Base-by-base conservation (phyloP, 139 green algal species). In the Chlorella sp. region DNA sequence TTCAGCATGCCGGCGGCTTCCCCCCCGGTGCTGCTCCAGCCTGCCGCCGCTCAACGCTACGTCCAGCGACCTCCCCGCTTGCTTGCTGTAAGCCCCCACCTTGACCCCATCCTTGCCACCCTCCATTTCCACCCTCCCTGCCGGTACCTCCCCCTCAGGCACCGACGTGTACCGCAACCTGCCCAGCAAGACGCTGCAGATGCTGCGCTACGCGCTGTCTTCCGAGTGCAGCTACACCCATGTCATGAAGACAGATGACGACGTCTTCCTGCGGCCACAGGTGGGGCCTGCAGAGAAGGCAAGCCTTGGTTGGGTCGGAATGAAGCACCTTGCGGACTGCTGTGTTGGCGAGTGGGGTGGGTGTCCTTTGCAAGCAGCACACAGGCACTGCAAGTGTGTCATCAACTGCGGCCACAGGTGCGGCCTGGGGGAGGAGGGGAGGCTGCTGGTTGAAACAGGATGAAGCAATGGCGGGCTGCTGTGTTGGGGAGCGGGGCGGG, bases 221-320 rank as follows among this genome's bases (percentile, higher is more conserved):
- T 89, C 86, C 0, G 24, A 60, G 1, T 93, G 91, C 76, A 39
- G 83, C 11, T 96, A 90, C 78, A 97, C 95, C 0, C 95, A 96
- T 61, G 89, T 96, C 9, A 42, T 95, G 1, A 96, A 96, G 78
- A 94, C 91, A 1, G 95, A 96, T 69, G 95, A 96, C 42, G 95
- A 96, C 78, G 94, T 93, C 32, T 96, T 93, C 86, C 64, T 96
- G 0, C 66, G 94, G 22, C 69, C 91, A 9, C 69, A 89, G 75
- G 86, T 85, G 73, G 9, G 60, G n/a, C n/a, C 34, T 15, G 18
- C 28, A 3, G 73, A n/a, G 30, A 30, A 28, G 16, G 21, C 19
- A 76, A n/a, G n/a, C n/a, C n/a, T n/a, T n/a, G n/a, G n/a, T n/a
- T n/a, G n/a, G n/a, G n/a, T n/a, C n/a, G n/a, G n/a, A n/a, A n/a